Evolutionary conservation across 106 monocot species (phyloP).

Genomic region (Triglochin maritima): DNA sequence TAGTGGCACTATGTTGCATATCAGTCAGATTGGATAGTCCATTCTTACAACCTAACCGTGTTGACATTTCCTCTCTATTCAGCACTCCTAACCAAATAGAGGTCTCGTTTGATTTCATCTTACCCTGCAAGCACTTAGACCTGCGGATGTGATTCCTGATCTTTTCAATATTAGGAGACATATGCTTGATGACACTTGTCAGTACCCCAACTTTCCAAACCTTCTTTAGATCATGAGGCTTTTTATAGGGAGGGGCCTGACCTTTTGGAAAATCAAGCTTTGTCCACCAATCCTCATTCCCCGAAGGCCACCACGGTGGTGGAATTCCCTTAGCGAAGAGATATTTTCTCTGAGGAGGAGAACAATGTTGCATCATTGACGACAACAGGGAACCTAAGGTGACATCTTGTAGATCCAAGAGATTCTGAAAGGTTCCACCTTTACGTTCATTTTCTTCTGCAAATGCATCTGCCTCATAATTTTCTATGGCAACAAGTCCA

Average conservation of each 20-base stretch:
- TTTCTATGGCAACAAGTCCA: slow-evolving; percentile 70
- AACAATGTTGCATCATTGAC: slow-evolving; percentile 92
- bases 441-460: slow-evolving; percentile 25
- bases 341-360: slow-evolving; percentile 83
- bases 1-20: slow-evolving; percentile 24
- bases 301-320: slow-evolving; percentile 96
- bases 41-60: slow-evolving; percentile 31
- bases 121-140: slow-evolving; percentile 96
- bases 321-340: slow-evolving; percentile 71
- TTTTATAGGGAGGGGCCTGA: slow-evolving; percentile 32
- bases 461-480: slow-evolving; percentile 55
- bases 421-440: slow-evolving; percentile 32
- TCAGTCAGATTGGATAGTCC: slow-evolving; percentile 45
- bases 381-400: slow-evolving; percentile 91
- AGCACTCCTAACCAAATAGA: slow-evolving; percentile 84
- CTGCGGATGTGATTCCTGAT: slow-evolving; percentile 69
- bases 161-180: slow-evolving; percentile 90
- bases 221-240: slow-evolving; percentile 98
- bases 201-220: slow-evolving; percentile 96
- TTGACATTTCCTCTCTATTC: slow-evolving; percentile 44
- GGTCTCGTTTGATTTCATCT: slow-evolving; percentile 96
- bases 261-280: slow-evolving; percentile 34
- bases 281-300: slow-evolving; percentile 88
- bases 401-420: slow-evolving; percentile 92
- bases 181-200: slow-evolving; percentile 84